Evolutionary conservation across 805 yeast species (phyloP).

Genomic region (Monosporozyma servazzii): DNA sequence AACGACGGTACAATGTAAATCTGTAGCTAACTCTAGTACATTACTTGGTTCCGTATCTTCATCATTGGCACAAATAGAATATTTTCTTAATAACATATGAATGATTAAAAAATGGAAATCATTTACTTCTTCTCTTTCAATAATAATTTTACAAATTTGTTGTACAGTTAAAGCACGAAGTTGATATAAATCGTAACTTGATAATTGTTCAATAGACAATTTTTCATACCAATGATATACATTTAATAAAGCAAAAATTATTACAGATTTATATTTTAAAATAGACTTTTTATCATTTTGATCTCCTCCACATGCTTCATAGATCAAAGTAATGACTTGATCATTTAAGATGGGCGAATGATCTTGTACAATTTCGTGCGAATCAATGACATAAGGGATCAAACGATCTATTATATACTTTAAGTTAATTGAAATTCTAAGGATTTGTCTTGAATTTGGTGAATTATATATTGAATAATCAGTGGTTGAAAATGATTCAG

Average conservation of each 20-base stretch:
- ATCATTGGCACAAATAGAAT: slow-evolving; percentile 53
- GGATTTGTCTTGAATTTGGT: slow-evolving; percentile 59
- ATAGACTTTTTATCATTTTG: slow-evolving; percentile 47
- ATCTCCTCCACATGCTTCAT: slow-evolving; percentile 73
- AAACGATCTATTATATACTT: slow-evolving; percentile 63
- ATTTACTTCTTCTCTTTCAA: slow-evolving; percentile 49
- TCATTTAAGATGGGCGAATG: slow-evolving; percentile 53
- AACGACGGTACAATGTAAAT: slow-evolving; percentile 67
- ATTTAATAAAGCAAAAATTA: slow-evolving; percentile 62
- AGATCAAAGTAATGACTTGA: slow-evolving; percentile 49
- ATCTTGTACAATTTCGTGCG: slow-evolving; percentile 40
- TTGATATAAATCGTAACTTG: slow-evolving; percentile 54
- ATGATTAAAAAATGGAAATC: slow-evolving; percentile 46
- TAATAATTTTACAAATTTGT: slow-evolving; percentile 56
- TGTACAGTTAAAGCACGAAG: slow-evolving; percentile 65
- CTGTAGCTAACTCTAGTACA: slow-evolving; percentile 80
- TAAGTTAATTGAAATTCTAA: slow-evolving; percentile 63
- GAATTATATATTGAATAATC: background rate
- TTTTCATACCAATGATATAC: slow-evolving; percentile 74
- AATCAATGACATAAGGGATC: slow-evolving; percentile 56
- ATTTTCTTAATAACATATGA: slow-evolving; percentile 70
- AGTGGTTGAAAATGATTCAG: background rate
- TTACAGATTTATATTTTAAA: slow-evolving; percentile 54
- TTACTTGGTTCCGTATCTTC: slow-evolving; percentile 55
- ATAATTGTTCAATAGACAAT: slow-evolving; percentile 49